Evolutionary conservation across 176 grass and related monocot species (phyloP).

Genomic region (Echinochloa phyllopogon): DNA sequence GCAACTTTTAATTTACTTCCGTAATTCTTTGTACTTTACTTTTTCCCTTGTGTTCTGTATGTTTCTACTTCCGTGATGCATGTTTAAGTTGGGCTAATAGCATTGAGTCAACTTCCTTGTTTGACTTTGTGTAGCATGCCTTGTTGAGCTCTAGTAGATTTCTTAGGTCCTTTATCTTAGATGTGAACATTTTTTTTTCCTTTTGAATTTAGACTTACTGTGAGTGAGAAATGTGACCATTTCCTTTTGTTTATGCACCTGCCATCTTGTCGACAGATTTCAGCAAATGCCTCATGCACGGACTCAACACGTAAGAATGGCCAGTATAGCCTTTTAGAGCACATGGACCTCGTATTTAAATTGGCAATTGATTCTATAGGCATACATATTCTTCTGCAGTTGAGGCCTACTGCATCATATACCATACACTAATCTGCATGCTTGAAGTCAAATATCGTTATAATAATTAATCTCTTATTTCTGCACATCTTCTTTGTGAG

Average conservation of each 20-base stretch:
- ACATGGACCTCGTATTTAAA: conserved; percentile 4
- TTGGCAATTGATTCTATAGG: not conserved
- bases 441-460: not conserved
- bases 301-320: not conserved
- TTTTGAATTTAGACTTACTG: not conserved
- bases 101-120: conserved; percentile 11
- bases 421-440: not conserved
- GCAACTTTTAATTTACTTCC: not conserved
- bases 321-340: not conserved
- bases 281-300: not conserved
- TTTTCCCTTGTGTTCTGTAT: conserved; percentile 5
- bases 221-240: not conserved
- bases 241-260: conserved; percentile 11
- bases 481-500: not conserved
- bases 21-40: conserved; percentile 11
- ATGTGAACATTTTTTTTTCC: not conserved
- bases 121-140: not conserved
- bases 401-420: not conserved
- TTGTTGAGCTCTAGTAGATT: not conserved
- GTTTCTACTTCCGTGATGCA: not conserved
- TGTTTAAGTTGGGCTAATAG: conserved; percentile 3
- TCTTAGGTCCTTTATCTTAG: not conserved
- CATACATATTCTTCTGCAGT: not conserved
- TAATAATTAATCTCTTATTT: not conserved
- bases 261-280: not conserved